These are phyloP conservation scores for Radiomyces spectabilis DNA, from an alignment of 192 early-diverging fungal genomes.

Conservation along the genomic window DNA sequence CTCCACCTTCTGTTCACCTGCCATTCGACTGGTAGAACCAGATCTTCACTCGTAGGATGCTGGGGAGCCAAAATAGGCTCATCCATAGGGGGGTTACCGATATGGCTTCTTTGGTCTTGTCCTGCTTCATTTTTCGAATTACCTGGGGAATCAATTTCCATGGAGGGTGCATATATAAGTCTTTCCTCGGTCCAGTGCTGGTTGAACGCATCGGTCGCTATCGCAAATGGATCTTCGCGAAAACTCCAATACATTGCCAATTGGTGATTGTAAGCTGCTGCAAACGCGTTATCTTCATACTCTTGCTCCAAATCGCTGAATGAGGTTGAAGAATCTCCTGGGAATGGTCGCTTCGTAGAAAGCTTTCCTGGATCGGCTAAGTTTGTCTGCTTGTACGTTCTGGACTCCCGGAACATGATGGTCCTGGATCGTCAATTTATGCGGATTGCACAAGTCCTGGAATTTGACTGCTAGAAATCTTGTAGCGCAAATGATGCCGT, in stretches of 20 bases:
- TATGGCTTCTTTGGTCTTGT: background rate
- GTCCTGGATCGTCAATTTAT: too few relatives aligned
- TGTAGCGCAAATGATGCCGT: too few relatives aligned
- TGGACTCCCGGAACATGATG: too few relatives aligned
- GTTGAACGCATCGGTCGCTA: conserved; percentile 4
- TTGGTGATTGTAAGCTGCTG: conserved; percentile 2
- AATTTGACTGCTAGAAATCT: too few relatives aligned
- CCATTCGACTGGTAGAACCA: background rate
- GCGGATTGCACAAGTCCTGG: too few relatives aligned
- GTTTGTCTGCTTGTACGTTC: too few relatives aligned
- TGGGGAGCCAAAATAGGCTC: conserved; percentile 1
- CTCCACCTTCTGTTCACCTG: background rate
- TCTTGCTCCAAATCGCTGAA: background rate
- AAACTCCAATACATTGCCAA: conserved; percentile 1
- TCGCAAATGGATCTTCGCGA: background rate
- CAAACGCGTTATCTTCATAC: background rate
- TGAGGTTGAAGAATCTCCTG: background rate
- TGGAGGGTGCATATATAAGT: background rate
- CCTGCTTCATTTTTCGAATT: background rate
- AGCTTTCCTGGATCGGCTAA: too few relatives aligned
- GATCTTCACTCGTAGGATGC: background rate
- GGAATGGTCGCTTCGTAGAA: background rate
- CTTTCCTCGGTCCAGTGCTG: conserved; percentile 3
- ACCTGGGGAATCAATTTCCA: conserved; percentile 5
- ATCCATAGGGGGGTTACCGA: background rate